A percentile compares a stretch with the other conserved stretches of the same genome.
These are phyloP conservation scores for Phellopilus nigrolimitatus DNA, from an alignment of 1,284 basidiomycete species.

Conservation along the genomic window DNA sequence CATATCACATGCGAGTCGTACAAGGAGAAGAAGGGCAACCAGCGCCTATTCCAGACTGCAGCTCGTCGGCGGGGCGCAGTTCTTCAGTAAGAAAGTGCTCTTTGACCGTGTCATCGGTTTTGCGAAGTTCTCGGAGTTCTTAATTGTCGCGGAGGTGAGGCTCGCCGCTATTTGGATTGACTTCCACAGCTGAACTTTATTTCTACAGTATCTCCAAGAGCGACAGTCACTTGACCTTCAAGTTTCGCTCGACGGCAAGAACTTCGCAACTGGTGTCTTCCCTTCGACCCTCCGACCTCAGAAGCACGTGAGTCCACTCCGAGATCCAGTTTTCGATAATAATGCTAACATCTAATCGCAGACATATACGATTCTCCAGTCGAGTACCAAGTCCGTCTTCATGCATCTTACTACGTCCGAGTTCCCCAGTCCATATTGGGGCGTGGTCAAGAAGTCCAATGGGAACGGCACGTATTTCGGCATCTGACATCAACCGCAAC, in stretches of 20 bases:
- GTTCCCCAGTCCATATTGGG: constrained; percentile 73
- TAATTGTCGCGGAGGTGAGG: constrained; percentile 88
- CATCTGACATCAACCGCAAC: constrained; percentile 88
- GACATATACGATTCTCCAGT: constrained; percentile 95
- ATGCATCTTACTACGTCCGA: constrained; percentile 92
- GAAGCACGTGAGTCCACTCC: constrained; percentile 59
- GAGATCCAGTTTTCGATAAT: not conserved
- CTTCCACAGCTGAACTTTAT: constrained; percentile 15
- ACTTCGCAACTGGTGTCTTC: constrained; percentile 84
- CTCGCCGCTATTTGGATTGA: not conserved
- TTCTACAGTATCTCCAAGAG: constrained; percentile 55
- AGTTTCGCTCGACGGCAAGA: constrained; percentile 86
- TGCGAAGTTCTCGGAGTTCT: constrained; percentile 93
- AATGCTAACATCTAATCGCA: constrained; percentile 28
- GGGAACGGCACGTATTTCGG: constrained; percentile 98
- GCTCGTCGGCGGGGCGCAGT: constrained; percentile 78
- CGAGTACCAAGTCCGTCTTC: constrained; percentile 90
- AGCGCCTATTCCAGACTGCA: constrained; percentile 47
- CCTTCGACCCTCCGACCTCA: constrained; percentile 86
- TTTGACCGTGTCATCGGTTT: constrained; percentile 91
- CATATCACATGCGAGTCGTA: constrained; percentile 94
- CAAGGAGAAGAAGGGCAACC: constrained; percentile 76
- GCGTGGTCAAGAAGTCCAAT: constrained; percentile 93
- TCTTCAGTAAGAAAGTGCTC: constrained; percentile 63
- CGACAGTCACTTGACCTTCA: constrained; percentile 72